Evolutionary conservation across 805 yeast genomes (phyloP), one percentile per base, ranked within the genome.

Genomic region (Ogataea allantospora): DNA sequence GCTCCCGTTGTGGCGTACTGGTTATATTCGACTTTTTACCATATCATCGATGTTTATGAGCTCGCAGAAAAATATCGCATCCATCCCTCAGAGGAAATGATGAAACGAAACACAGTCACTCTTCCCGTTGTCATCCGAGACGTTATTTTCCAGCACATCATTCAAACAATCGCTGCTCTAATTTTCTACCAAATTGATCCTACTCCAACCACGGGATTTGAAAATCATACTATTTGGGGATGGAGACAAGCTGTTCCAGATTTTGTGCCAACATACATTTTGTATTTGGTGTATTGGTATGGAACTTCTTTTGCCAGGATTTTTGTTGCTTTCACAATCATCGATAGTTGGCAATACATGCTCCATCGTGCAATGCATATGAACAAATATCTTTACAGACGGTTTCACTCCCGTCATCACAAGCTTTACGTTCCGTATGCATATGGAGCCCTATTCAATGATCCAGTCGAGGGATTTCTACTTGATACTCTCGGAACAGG

Each of bases 321-420:
- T 21, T 33, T 65, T 10, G 31, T 70, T 20, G 96, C 95, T 3
- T 81, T 88, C 54, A 57, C 78, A 35, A 67, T 93, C 46, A 75
- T 93, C 51, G 99, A 93, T 60, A 74, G 95, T 3, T 93, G 99
- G 99, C 99, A 93, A 66, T 93, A 85, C 63, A 78, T 79, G 71
- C 69, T 89, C 46, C 99, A 93, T 62, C 74, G 96, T 45, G 58
- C 73, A 47, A 89, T 93, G 98, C 99, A 93, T 59, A 54, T 71
- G 57, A 85, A 85, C 71, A 81, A 80, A 57, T 66, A 70, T 38
- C 67, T 89, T 33, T 93, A 93, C 73, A 76, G 74, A 46, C 67
- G 78, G 36, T 86, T 87, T 70, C 99, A 93, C 62, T 88, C 98
- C 5, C 80, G 95, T 50, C 99, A 93, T 64, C 99, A 93, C 64